Evolutionary conservation across 1,139 yeast genomes (phyloP), one percentile per base, ranked within the genome.

Genomic region (Lodderomyces metapsilosis): DNA sequence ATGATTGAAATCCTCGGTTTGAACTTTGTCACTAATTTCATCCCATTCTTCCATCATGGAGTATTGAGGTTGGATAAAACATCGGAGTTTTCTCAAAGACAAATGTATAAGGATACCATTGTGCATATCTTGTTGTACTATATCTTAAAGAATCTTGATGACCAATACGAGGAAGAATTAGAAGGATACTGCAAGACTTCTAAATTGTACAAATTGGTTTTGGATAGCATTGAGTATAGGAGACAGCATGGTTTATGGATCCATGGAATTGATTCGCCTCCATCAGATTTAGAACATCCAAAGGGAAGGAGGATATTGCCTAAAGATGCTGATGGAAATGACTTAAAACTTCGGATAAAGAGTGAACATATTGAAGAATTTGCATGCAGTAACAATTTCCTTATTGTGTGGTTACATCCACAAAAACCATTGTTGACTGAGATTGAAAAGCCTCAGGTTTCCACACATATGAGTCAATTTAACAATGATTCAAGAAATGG

Each of bases 21-120:
- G 41, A 77, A 77, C 48, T 71, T 76, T 31, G 51, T 73, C 12
- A 62, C 60, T 45, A 75, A 75, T 50, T 74, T 68, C 39, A 49
- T 76, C 7, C 77, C 80, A 5, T 74, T 68, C 50, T 72, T 74
- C 50, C 67, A 65, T 47, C 69, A 68, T 46, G 76, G 82, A 80
- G 62, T 64, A 37, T 44, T 66, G 34, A 54, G 59, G 11, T 43
- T 51, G 16, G 45, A 46, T 15, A 41, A 44, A 4, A 33, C 45
- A 10, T 44, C 46, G 12, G 52, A 50, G 21, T 49, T 52, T 27
- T 41, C 50, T 13, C 53, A 50, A 27, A 32, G 43, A n/a, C 43
- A 44, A 16, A 48, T 39, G 32, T 47, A 60, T 11, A 61, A 56
- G 39, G 76, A 72, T 38, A 62, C 75, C 3, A 52, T 69, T 41